Percentiles rank a stretch among this genome's conserved stretches.
Evolutionary conservation across 768 basidiomycete genomes (phyloP).

Genomic region (Phylloporus sp.): DNA sequence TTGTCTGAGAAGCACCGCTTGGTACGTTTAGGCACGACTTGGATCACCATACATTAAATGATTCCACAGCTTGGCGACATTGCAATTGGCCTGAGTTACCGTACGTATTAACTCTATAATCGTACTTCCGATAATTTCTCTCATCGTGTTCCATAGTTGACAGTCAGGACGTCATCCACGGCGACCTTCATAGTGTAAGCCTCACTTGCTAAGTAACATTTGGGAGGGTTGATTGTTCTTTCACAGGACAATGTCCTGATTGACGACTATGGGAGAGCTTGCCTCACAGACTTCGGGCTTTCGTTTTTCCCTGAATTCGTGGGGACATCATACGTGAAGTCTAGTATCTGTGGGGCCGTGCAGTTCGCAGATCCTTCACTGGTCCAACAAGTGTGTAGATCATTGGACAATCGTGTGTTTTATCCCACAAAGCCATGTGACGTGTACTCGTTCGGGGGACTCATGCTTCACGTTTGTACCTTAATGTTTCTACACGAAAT

Average conservation of each 20-base stretch:
- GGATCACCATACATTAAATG: background rate
- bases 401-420: background rate
- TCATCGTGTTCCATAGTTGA: slow-evolving; percentile 17
- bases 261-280: slow-evolving; percentile 35
- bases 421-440: slow-evolving; percentile 20
- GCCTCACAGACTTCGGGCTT: slow-evolving; percentile 48
- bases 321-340: slow-evolving; percentile 30
- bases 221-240: background rate
- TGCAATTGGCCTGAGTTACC: slow-evolving; percentile 19
- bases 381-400: slow-evolving; percentile 1
- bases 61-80: slow-evolving; percentile 18
- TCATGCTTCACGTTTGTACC: slow-evolving; percentile 30
- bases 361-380: slow-evolving; percentile 45
- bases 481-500: background rate
- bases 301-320: slow-evolving; percentile 24
- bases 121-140: background rate
- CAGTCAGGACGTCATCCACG: slow-evolving; percentile 26
- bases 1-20: slow-evolving; percentile 4
- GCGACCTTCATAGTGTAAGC: slow-evolving; percentile 36
- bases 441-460: slow-evolving; percentile 35
- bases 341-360: slow-evolving; percentile 35
- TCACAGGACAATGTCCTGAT: slow-evolving; percentile 41
- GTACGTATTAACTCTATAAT: slow-evolving; percentile 9
- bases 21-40: slow-evolving; percentile 6
- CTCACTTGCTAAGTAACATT: background rate